Percentiles rank a stretch among this genome's conserved stretches.
Evolutionary conservation across 2,329 filamentous ascomycete genomes (phyloP).

Genomic region (Pestalotiopsis sp.): DNA sequence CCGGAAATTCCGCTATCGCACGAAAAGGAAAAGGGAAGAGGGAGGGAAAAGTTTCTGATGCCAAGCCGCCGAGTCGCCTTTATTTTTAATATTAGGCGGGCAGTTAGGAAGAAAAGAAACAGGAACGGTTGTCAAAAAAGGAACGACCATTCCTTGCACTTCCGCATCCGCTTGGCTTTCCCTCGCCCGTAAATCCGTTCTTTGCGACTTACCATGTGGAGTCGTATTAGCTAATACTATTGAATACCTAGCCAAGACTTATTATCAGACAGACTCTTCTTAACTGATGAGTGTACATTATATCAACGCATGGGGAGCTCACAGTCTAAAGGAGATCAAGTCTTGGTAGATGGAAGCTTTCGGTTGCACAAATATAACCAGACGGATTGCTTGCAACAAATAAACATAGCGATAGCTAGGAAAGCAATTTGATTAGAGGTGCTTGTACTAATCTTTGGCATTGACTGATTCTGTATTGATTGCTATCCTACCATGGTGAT

Average conservation of each 20-base stretch:
- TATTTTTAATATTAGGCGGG: background rate
- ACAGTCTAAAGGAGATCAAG: too few species aligned
- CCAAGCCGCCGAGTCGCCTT: conserved; percentile 1
- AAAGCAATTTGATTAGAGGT: too few species aligned
- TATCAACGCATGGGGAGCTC: background rate
- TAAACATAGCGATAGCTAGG: too few species aligned
- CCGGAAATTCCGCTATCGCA: background rate
- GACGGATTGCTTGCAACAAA: too few species aligned
- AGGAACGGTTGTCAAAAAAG: background rate
- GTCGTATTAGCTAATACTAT: background rate
- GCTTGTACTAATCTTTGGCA: background rate
- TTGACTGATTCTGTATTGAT: background rate
- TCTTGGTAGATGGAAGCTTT: too few species aligned
- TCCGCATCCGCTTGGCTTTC: background rate
- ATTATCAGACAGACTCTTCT: background rate
- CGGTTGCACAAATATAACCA: too few species aligned
- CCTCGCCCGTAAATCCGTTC: background rate
- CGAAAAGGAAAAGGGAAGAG: background rate
- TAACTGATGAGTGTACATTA: background rate
- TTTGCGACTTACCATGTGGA: background rate
- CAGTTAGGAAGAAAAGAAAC: too few species aligned
- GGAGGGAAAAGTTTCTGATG: background rate
- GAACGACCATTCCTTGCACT: background rate
- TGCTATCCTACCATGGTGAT: background rate
- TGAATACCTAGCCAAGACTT: background rate